Evolutionary conservation across 2,329 filamentous ascomycete species (phyloP).

Genomic region (Aureobasidium mangrovei): DNA sequence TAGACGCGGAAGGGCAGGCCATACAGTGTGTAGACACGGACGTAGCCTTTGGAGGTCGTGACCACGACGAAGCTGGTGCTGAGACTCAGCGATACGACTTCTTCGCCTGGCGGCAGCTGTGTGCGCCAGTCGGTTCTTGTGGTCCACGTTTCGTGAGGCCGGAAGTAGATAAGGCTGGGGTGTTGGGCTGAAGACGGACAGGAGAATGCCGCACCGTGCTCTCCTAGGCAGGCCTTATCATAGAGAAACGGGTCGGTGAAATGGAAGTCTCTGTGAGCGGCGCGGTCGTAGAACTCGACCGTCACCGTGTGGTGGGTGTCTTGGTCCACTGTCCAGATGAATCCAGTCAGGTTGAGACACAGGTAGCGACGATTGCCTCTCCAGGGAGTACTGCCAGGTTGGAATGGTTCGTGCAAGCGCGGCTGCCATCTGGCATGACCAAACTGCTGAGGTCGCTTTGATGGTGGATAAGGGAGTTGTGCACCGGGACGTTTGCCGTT

Average conservation of each 20-base stretch:
- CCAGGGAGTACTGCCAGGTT: slow-evolving; percentile 93
- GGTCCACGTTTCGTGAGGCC: slow-evolving; percentile 96
- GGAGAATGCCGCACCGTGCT: slow-evolving; percentile 77
- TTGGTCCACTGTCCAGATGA: slow-evolving; percentile 95
- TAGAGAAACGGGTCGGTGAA: slow-evolving; percentile 95
- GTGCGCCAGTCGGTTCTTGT: slow-evolving; percentile 84
- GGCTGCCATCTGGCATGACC: slow-evolving; percentile 41
- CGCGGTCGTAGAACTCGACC: slow-evolving; percentile 94
- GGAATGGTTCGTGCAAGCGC: slow-evolving; percentile 73
- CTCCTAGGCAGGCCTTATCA: slow-evolving; percentile 86
- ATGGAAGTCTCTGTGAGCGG: slow-evolving; percentile 87
- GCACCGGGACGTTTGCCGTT: slow-evolving; percentile 51
- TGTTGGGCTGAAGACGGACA: slow-evolving; percentile 59
- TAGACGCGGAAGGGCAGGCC: slow-evolving; percentile 84
- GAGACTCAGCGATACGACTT: slow-evolving; percentile 77
- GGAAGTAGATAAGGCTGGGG: slow-evolving; percentile 83
- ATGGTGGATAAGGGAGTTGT: slow-evolving; percentile 31
- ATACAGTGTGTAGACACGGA: slow-evolving; percentile 87
- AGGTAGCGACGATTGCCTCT: slow-evolving; percentile 87
- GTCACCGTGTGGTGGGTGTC: slow-evolving; percentile 83
- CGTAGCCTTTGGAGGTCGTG: slow-evolving; percentile 77
- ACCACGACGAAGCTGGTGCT: slow-evolving; percentile 87
- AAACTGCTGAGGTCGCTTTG: slow-evolving; percentile 41
- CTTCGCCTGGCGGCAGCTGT: slow-evolving; percentile 76
- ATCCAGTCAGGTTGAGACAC: slow-evolving; percentile 85